These are phyloP conservation scores for Leishmania guyanensis DNA, from an alignment of 208 protist species.

Conservation along the genomic window DNA sequence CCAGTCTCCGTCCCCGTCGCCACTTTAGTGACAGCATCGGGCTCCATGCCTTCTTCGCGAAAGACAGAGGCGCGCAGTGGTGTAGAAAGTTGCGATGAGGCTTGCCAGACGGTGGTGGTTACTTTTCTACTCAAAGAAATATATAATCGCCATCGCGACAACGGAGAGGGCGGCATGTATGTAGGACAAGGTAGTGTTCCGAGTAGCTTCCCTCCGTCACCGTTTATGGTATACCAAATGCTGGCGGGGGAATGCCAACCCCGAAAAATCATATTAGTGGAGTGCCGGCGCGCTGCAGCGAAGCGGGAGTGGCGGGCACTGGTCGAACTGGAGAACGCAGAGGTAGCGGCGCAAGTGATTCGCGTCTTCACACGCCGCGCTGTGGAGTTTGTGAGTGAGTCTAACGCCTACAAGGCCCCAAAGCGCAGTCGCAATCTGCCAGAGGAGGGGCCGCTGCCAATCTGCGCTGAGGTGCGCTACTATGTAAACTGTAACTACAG, in stretches of 20 bases:
- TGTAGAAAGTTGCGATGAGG: background rate
- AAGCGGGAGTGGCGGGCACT: slow-evolving; percentile 34
- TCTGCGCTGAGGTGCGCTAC: slow-evolving; percentile 46
- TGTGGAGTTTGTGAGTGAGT: slow-evolving; percentile 37
- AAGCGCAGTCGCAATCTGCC: background rate
- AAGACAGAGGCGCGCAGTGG: background rate
- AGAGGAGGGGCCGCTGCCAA: slow-evolving; percentile 6
- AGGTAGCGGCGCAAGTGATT: slow-evolving; percentile 38
- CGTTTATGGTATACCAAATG: slow-evolving; percentile 61
- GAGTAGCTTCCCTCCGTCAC: slow-evolving; percentile 33
- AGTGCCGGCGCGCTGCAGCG: background rate
- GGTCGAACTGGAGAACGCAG: slow-evolving; percentile 52
- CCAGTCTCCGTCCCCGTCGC: background rate
- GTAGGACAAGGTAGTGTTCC: background rate
- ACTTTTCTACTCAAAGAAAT: slow-evolving; percentile 6
- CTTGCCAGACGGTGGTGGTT: slow-evolving; percentile 12
- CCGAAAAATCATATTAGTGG: slow-evolving; percentile 48
- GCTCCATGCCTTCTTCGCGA: background rate
- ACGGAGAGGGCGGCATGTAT: background rate
- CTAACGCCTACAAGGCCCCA: slow-evolving; percentile 6
- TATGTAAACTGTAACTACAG: slow-evolving; percentile 31
- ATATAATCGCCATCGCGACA: slow-evolving; percentile 28
- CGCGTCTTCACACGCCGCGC: slow-evolving; percentile 28
- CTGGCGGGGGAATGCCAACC: slow-evolving; percentile 42
- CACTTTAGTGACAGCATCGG: background rate